Conservation (phyloP, 1,284 basidiomycete species). For the Fomitopsis betulina region DNA sequence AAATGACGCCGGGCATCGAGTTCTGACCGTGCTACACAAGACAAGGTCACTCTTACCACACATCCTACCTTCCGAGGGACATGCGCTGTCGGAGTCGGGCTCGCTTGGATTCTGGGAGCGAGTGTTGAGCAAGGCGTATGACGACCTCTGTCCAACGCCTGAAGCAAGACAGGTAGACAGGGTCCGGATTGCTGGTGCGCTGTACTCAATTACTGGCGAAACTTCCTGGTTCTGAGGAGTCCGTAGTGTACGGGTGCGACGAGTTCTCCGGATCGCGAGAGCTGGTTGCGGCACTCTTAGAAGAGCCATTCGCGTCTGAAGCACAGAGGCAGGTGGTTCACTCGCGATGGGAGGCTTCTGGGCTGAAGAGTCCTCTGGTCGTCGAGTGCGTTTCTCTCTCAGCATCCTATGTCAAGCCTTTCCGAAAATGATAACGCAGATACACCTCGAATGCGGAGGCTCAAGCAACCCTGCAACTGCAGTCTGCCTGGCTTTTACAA, state of each 20-base stretch:
- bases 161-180: constrained; percentile 13
- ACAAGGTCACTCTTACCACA: constrained; percentile 36
- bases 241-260: constrained; percentile 51
- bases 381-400: constrained; percentile 32
- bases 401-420: not conserved
- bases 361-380: constrained; percentile 22
- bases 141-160: constrained; percentile 27
- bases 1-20: constrained; percentile 10
- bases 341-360: constrained; percentile 37
- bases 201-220: not conserved
- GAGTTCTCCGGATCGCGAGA: constrained; percentile 45
- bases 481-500: constrained; percentile 51
- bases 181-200: constrained; percentile 46
- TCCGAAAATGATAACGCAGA: constrained; percentile 6
- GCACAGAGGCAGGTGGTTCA: constrained; percentile 35
- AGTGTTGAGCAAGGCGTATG: constrained; percentile 31
- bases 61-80: constrained; percentile 24
- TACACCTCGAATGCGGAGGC: constrained; percentile 16
- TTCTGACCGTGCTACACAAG: constrained; percentile 36
- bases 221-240: not conserved
- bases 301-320: constrained; percentile 59
- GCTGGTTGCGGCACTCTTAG: constrained; percentile 63
- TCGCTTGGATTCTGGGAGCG: constrained; percentile 37
- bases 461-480: constrained; percentile 20
- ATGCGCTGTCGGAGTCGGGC: constrained; percentile 8